Percentiles rank a stretch among this genome's conserved stretches.
These are phyloP conservation scores for Sporothrix mexicana DNA, from an alignment of 2,329 filamentous ascomycete genomes.

Conservation along the genomic window DNA sequence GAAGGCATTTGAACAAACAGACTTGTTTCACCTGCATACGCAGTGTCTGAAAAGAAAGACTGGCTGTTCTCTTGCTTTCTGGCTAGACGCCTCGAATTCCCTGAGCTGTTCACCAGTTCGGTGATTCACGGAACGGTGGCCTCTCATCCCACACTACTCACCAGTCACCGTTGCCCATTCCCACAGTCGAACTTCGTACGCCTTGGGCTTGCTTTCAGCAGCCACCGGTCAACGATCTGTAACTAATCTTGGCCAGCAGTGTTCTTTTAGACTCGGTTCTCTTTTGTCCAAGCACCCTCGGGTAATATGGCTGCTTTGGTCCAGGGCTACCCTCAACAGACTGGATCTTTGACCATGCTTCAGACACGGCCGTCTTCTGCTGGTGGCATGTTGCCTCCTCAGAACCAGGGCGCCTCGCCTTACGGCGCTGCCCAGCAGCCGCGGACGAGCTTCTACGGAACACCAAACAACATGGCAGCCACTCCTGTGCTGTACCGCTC, in stretches of 20 bases:
- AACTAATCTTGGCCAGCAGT: neutral
- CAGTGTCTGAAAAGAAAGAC: neutral
- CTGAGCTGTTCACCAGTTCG: no score
- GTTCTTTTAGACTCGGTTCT: neutral
- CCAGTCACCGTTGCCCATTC: neutral
- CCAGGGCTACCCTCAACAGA: constrained; percentile 79
- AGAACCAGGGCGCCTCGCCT: constrained; percentile 41
- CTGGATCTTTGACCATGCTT: constrained; percentile 74
- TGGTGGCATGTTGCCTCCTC: constrained; percentile 27
- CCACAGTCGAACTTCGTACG: neutral
- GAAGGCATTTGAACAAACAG: neutral
- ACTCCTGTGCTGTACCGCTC: constrained; percentile 59
- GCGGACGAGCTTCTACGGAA: constrained; percentile 58
- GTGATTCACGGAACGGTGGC: constrained; percentile 2
- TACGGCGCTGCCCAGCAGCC: constrained; percentile 55
- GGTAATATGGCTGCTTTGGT: constrained; percentile 81
- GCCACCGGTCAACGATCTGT: neutral
- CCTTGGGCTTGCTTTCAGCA: neutral
- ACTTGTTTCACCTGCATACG: constrained; percentile 11
- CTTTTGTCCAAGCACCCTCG: constrained; percentile 8
- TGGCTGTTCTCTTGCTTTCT: neutral
- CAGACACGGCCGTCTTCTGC: constrained; percentile 66
- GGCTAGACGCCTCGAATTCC: neutral
- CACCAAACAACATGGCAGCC: constrained; percentile 52
- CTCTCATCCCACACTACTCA: neutral